Base-by-base conservation (phyloP, 1,284 basidiomycete species). In the Tilletia indica region DNA sequence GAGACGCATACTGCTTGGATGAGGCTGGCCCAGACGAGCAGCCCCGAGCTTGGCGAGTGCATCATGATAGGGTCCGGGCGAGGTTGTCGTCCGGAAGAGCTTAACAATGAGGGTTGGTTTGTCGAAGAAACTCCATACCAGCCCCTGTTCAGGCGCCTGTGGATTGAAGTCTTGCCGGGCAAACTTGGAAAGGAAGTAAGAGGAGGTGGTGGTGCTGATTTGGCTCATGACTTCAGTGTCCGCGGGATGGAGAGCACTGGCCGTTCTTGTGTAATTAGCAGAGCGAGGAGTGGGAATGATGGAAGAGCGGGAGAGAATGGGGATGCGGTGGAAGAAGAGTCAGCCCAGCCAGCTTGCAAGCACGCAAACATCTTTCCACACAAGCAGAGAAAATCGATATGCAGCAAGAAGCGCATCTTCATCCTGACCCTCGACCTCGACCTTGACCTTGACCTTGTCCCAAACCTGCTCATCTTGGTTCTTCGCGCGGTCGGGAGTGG, bases 61-160 rank as follows among this genome's bases (percentile, higher is more conserved):
- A 4, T 64, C 61, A 19, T 64, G 61, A 36, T 64, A 64, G 12
- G 61, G 61, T 16, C 61, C 61, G 2, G 34, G 61, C 12, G 61
- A 2, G 8, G 61, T 9, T 6, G 61, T 64, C 4, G 61, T 64
- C 12, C 61, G 61, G 19, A 38, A 64, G 36, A 64, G 61, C 34
- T 64, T 64, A 16, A 64, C 34, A 42, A 42, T 38, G 36, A 64
- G 61, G 34, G 38, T 16, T 6, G 61, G 61, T 16, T 64, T 64
- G 34, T 64, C 61, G 61, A 64, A 64, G 61, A 64, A 64, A 4
- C 36, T 39, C 61, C 61, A 64, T 34, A 36, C 39, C 8, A 64
- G 61, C 4, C 61, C 61, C 21, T 64, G 61, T 38, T 64, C 61
- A 6, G 61, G 61, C 12, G 36, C 61, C 6, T 34, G 34, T 4